A percentile compares a stretch with the other conserved stretches of the same genome.
These are phyloP conservation scores for Phytophthora ramorum DNA, from an alignment of 352 stramenopile species.

Conservation along the genomic window DNA sequence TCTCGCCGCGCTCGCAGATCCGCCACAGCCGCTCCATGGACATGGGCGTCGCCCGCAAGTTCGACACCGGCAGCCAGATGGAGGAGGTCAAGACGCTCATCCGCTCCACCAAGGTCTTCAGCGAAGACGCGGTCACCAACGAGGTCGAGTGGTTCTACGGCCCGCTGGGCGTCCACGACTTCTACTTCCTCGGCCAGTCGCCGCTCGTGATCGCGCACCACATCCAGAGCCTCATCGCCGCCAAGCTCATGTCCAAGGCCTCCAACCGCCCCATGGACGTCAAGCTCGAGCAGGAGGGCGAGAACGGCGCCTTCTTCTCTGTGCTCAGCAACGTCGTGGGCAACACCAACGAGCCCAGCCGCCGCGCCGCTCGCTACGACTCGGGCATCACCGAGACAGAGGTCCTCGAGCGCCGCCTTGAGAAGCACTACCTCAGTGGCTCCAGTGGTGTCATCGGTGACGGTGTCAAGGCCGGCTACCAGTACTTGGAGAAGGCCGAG, in stretches of 20 bases:
- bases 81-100: constrained; percentile 73
- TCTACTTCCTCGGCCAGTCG: constrained; percentile 82
- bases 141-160: constrained; percentile 89
- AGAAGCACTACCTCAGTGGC: constrained; percentile 83
- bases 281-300: constrained; percentile 82
- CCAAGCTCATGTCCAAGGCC: constrained; percentile 85
- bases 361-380: constrained; percentile 57
- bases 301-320: constrained; percentile 80
- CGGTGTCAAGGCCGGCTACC: constrained; percentile 81
- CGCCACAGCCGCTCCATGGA: constrained; percentile 68
- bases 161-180: constrained; percentile 80
- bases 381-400: constrained; percentile 72
- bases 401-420: constrained; percentile 73
- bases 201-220: constrained; percentile 73
- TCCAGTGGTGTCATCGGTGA: constrained; percentile 77
- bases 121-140: constrained; percentile 56
- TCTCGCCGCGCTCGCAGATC: constrained; percentile 31
- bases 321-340: constrained; percentile 86
- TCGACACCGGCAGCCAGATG: constrained; percentile 69
- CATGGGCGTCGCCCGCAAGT: constrained; percentile 59
- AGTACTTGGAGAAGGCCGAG: constrained; percentile 72
- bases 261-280: constrained; percentile 78
- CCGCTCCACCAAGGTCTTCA: constrained; percentile 64
- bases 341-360: constrained; percentile 52
- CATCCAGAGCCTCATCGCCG: constrained; percentile 81